Conservation (phyloP, 805 yeast species). For the Maudiozyma barnettii region DNA sequence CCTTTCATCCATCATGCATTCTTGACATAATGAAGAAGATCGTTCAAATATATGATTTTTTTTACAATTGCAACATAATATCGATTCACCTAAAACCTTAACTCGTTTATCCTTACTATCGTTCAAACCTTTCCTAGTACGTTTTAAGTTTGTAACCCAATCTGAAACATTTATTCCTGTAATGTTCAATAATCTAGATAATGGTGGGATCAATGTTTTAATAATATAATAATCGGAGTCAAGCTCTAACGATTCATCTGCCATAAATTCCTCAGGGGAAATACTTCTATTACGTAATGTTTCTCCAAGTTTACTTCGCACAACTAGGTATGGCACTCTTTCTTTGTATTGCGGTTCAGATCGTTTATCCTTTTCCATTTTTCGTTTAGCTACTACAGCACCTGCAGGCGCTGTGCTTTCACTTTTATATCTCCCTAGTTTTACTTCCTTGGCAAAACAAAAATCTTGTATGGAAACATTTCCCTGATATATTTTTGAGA, state of each 20-base stretch:
- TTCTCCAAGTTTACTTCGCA: conserved; percentile 45
- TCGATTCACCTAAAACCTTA: conserved; percentile 4
- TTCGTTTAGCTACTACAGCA: conserved; percentile 65
- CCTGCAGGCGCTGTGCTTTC: conserved; percentile 80
- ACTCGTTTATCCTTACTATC: conserved; percentile 4
- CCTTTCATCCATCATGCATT: conserved; percentile 6
- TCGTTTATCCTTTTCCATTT: conserved; percentile 54
- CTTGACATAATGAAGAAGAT: conserved; percentile 6
- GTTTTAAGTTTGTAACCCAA: conserved; percentile 72
- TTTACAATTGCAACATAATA: conserved; percentile 30
- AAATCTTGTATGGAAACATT: conserved; percentile 68
- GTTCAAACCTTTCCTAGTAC: conserved; percentile 8
- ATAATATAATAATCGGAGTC: conserved; percentile 82
- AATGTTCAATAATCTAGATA: conserved; percentile 72
- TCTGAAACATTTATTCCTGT: conserved; percentile 68
- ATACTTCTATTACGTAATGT: conserved; percentile 68
- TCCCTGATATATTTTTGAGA: conserved; percentile 53
- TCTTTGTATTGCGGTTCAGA: conserved; percentile 83
- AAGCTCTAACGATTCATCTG: conserved; percentile 34
- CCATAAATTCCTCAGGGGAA: conserved; percentile 66
- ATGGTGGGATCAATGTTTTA: conserved; percentile 79
- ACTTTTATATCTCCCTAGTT: conserved; percentile 72
- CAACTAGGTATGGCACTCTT: conserved; percentile 78
- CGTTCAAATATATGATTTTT: conserved; percentile 24
- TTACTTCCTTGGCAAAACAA: conserved; percentile 85